A percentile compares a stretch with the other conserved stretches of the same genome.
Evolutionary conservation across 768 basidiomycete genomes (phyloP).

Genomic region (Cubamyces lactineus): DNA sequence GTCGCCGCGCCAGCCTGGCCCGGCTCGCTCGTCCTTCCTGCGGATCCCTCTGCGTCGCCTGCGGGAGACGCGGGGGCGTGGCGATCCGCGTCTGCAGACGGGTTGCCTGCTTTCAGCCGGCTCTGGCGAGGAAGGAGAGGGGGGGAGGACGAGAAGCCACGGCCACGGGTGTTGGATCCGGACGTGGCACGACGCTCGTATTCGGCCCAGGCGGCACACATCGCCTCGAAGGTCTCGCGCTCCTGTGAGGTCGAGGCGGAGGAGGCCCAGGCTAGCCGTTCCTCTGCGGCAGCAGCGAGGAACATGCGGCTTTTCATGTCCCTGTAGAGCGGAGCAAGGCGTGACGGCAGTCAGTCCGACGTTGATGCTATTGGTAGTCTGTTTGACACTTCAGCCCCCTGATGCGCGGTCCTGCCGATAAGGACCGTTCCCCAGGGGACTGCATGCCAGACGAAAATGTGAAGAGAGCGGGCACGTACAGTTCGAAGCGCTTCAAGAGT

Average conservation of each 20-base stretch:
- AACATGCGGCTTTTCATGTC: constrained; percentile 68
- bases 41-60: constrained; percentile 6
- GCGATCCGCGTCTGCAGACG: background rate
- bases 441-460: constrained; percentile 2
- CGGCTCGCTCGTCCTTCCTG: constrained; percentile 10
- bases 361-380: background rate
- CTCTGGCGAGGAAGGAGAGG: constrained; percentile 2
- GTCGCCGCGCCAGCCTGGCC: constrained; percentile 4
- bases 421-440: constrained; percentile 4
- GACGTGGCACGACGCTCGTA: constrained; percentile 40
- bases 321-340: constrained; percentile 37
- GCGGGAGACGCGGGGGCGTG: background rate
- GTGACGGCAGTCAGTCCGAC: background rate
- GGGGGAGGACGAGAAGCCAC: background rate
- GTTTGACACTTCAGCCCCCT: background rate
- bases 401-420: constrained; percentile 1
- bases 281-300: constrained; percentile 47
- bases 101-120: background rate
- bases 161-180: constrained; percentile 10
- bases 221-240: constrained; percentile 58
- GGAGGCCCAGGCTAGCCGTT: constrained; percentile 53
- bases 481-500: constrained; percentile 57
- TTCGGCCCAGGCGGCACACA: constrained; percentile 60
- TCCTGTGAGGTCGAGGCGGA: constrained; percentile 48
- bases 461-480: constrained; percentile 48